These are phyloP conservation scores for Penicillium arizonense DNA, from an alignment of 495 filamentous ascomycete genomes.

Conservation along the genomic window DNA sequence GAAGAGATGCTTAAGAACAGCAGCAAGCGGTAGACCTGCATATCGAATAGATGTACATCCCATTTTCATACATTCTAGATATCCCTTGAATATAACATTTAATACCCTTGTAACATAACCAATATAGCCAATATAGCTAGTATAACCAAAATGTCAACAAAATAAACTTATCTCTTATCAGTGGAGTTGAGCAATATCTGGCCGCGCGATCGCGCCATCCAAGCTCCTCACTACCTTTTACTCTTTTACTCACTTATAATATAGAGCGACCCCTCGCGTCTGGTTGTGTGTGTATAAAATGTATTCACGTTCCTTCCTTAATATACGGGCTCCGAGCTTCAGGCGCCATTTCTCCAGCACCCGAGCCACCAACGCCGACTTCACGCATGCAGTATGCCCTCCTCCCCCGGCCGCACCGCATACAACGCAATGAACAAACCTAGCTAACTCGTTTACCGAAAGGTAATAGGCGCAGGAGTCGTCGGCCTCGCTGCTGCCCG, in stretches of 20 bases:
- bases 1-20: slow-evolving; percentile 46
- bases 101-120: too few species aligned
- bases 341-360: slow-evolving; percentile 42
- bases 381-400: slow-evolving; percentile 71
- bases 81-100: not conserved
- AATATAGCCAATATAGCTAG: too few species aligned
- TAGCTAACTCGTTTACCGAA: slow-evolving; percentile 5
- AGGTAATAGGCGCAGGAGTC: slow-evolving; percentile 88
- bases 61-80: not conserved
- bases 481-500: slow-evolving; percentile 89
- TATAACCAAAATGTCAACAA: too few species aligned
- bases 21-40: slow-evolving; percentile 31
- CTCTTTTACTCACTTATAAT: not conserved
- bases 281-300: slow-evolving; percentile 8
- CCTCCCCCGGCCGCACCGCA: not conserved
- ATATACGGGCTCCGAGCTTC: slow-evolving; percentile 10
- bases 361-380: slow-evolving; percentile 54
- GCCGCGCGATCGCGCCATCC: slow-evolving; percentile 1
- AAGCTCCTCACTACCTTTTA: not conserved
- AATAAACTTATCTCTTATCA: too few species aligned
- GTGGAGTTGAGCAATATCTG: not conserved
- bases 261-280: not conserved
- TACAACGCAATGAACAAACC: not conserved
- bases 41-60: slow-evolving; percentile 7
- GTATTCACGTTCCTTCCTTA: slow-evolving; percentile 15